Evolutionary conservation across 306 rosid genomes (phyloP).

Genomic region (Cicer judaicum): DNA sequence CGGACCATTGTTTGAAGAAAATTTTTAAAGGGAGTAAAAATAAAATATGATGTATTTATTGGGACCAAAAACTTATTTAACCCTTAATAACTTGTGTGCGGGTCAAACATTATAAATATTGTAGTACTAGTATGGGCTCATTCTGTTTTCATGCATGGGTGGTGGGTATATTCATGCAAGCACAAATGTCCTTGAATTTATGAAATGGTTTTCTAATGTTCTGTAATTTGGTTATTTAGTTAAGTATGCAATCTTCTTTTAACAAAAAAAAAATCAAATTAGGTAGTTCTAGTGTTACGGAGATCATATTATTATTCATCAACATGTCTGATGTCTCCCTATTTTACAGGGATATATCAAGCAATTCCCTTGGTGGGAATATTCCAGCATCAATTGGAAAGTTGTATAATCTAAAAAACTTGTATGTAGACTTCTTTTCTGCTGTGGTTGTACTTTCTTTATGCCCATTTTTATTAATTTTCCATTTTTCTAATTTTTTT

Average conservation of each 20-base stretch:
- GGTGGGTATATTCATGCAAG: conserved; percentile 23
- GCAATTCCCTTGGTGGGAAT: conserved; percentile 86
- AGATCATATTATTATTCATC: conserved; percentile 29
- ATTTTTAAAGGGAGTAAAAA: too few relatives aligned
- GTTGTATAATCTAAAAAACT: conserved; percentile 64
- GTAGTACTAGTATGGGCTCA: conserved; percentile 22
- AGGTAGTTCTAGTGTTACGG: conserved; percentile 33
- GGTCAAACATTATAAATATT: conserved; percentile 18
- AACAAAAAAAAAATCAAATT: conserved; percentile 13
- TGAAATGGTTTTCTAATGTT: background rate
- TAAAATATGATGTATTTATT: too few relatives aligned
- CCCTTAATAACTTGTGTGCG: conserved; percentile 11
- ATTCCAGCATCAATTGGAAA: conserved; percentile 83
- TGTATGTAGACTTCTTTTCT: conserved; percentile 64
- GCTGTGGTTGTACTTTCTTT: conserved; percentile 31
- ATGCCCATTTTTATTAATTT: conserved; percentile 21
- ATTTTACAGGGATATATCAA: conserved; percentile 84
- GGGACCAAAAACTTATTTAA: too few relatives aligned
- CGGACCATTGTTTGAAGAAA: too few relatives aligned
- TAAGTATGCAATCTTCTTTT: conserved; percentile 1
- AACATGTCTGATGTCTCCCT: conserved; percentile 38
- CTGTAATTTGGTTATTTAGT: conserved; percentile 30
- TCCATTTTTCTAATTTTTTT: background rate
- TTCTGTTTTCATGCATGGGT: conserved; percentile 21
- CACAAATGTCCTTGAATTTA: conserved; percentile 12